Base-by-base conservation (phyloP, 2,329 filamentous ascomycete species). In the Fusarium dimerum region DNA sequence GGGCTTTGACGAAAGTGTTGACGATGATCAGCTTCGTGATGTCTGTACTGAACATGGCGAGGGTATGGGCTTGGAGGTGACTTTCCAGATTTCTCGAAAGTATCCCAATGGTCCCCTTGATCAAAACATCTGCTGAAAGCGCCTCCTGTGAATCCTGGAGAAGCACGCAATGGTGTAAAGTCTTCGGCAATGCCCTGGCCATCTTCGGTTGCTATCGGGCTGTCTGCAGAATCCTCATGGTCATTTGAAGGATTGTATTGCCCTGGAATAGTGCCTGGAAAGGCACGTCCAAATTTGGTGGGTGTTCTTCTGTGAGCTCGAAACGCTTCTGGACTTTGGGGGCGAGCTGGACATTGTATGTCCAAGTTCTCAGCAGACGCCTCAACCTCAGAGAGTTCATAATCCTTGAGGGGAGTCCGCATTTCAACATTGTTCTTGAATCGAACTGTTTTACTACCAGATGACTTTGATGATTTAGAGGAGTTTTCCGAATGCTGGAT, bases 391-490 rank as follows among this genome's bases (percentile, higher is more conserved):
- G 56, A 56, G 29, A 45, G 42, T 15, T 61, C 57, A 16, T 40
- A 17, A 34, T 61, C 51, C 15, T 40, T 42, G 5, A 54, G 44
- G 7, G 61, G 43, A 13, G 52, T 50, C 36, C 56, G 57, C 39
- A 59, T 56, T 9, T 66, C 51, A 5, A 64, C 55, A 10, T 54
- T 56, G 9, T 59, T 40, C 30, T 57, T 62, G 53, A 68, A 67
- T 15, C 61, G 62, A 7, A 66, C 61, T 15, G 61, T 65, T 43
- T 66, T 67, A 52, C 58, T 64, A 12, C 55, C 47, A 3, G 59
- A 57, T 12, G 63, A 64, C 41, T 59, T 66, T 2, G 54, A 40
- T 5, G 63, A 66, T 36, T 36, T 36, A 3, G 59, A 57, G 11
- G 63, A 64, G 40, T 59, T 66, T 3, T 52, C 36, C 5, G 63